Conservation (phyloP, 1,139 yeast genomes). For the Saccharomycopsis crataegensis region DNA sequence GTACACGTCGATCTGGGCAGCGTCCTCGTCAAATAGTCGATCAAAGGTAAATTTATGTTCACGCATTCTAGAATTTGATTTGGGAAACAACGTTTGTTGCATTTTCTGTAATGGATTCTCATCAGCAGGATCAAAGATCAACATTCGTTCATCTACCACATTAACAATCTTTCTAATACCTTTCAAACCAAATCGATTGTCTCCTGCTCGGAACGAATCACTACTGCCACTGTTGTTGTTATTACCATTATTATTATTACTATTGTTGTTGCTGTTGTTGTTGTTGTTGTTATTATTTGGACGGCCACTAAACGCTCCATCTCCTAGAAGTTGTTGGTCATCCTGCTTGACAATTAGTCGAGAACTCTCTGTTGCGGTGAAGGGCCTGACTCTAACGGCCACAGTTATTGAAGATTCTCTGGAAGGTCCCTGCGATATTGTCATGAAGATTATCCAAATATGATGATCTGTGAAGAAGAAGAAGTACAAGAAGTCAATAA, state of each 20-base stretch:
- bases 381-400: slow-evolving; percentile 81
- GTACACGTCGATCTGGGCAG: slow-evolving; percentile 64
- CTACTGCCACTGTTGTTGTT: not conserved
- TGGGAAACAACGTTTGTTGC: slow-evolving; percentile 52
- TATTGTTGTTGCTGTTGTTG: no score
- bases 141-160: slow-evolving; percentile 83
- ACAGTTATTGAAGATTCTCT: slow-evolving; percentile 68
- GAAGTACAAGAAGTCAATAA: not conserved
- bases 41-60: slow-evolving; percentile 85
- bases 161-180: slow-evolving; percentile 69
- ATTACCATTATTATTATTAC: no score
- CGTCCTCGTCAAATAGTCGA: slow-evolving; percentile 56
- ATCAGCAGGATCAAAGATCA: slow-evolving; percentile 73
- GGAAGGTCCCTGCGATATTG: slow-evolving; percentile 21
- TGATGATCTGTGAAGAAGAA: not conserved
- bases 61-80: slow-evolving; percentile 26
- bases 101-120: slow-evolving; percentile 58
- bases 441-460: no score
- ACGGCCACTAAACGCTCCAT: slow-evolving; percentile 19
- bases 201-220: slow-evolving; percentile 1
- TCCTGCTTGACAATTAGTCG: slow-evolving; percentile 34
- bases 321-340: slow-evolving; percentile 24
- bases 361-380: slow-evolving; percentile 50
- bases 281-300: slow-evolving; percentile 4
- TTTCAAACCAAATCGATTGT: slow-evolving; percentile 32